Conservation (phyloP, 1,284 basidiomycete genomes). For the Microbotryomycetes sp. region DNA sequence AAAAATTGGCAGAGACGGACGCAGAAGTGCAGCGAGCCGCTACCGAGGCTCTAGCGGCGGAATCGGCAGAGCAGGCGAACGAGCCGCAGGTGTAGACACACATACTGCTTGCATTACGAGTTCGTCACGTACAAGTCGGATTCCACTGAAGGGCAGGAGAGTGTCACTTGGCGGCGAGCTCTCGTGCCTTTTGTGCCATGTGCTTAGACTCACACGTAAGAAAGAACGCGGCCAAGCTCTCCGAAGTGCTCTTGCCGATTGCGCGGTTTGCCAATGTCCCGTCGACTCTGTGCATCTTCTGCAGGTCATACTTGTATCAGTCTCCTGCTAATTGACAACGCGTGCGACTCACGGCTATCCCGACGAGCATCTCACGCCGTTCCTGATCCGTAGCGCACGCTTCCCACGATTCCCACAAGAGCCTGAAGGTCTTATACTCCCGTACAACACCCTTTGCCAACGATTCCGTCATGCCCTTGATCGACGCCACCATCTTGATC, state of each 20-base stretch:
- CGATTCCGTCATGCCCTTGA: constrained; percentile 26
- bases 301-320: constrained; percentile 1
- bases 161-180: no score
- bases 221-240: constrained; percentile 28
- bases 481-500: constrained; percentile 28
- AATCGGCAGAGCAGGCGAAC: not conserved
- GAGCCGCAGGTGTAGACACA: no score
- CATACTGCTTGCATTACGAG: no score
- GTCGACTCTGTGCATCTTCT: constrained; percentile 24
- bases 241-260: constrained; percentile 23
- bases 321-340: no score
- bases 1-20: not conserved
- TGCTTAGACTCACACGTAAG: no score
- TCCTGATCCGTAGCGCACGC: constrained; percentile 10
- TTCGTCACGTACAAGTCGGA: no score
- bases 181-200: no score
- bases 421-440: constrained; percentile 27
- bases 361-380: constrained; percentile 22
- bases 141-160: no score
- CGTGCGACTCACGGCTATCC: constrained; percentile 28
- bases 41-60: not conserved
- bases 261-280: constrained; percentile 29
- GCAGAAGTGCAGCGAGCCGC: not conserved
- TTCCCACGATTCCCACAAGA: constrained; percentile 21
- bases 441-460: constrained; percentile 26